Percentiles rank a stretch among this genome's conserved stretches.
Conservation (phyloP, 495 filamentous ascomycete species). For the Neurospora sp. region DNA sequence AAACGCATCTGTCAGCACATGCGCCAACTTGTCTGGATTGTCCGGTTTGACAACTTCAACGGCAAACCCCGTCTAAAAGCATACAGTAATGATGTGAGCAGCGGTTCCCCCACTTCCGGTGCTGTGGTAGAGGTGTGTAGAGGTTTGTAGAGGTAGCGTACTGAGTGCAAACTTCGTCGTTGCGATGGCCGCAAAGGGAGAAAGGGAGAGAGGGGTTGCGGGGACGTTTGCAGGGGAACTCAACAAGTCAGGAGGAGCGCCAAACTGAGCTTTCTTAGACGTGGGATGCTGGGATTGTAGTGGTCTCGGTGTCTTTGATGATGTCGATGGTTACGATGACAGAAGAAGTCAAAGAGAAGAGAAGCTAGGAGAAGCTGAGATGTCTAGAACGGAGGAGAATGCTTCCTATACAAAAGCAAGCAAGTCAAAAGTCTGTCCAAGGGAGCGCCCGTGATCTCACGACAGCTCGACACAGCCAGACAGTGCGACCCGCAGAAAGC, state of each 20-base stretch:
- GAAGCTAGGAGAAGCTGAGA: background rate
- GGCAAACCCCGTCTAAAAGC: background rate
- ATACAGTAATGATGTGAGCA: background rate
- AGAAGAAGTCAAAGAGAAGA: background rate
- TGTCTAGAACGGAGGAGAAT: background rate
- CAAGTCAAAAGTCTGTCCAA: background rate
- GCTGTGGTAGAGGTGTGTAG: background rate
- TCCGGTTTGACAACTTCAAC: background rate
- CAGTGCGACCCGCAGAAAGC: background rate
- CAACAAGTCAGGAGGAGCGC: background rate
- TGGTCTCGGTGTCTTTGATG: background rate
- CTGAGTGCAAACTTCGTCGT: background rate
- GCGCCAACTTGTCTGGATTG: background rate
- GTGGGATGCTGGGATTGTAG: background rate
- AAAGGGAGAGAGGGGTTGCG: background rate
- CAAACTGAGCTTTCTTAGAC: background rate
- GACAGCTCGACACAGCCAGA: background rate
- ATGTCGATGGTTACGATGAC: background rate
- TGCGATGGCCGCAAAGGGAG: background rate
- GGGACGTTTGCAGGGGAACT: background rate
- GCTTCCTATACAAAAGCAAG: background rate
- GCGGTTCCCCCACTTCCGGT: background rate
- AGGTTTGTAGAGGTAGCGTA: background rate
- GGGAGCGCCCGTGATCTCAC: background rate
- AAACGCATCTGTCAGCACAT: slow-evolving; percentile 26